Evolutionary conservation across 257 asterid species (phyloP).

Genomic region (Capsicum pubescens): DNA sequence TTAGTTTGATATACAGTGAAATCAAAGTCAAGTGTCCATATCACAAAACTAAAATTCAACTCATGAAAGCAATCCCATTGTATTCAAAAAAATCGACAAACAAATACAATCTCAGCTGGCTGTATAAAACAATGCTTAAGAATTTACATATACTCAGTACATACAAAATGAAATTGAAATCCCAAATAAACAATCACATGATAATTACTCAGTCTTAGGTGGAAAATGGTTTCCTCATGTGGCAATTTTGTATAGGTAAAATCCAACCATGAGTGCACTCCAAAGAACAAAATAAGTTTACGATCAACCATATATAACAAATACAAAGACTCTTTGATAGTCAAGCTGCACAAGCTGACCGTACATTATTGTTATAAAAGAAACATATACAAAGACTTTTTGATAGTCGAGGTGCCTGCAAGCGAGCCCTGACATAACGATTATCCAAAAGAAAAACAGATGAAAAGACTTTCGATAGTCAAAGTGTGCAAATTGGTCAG

Average conservation of each 20-base stretch:
- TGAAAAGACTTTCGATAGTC: too few species aligned
- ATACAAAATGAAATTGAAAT: conserved; percentile 6
- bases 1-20: too few species aligned
- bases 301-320: background rate
- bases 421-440: too few species aligned
- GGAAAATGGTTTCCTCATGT: conserved; percentile 84
- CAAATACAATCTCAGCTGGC: background rate
- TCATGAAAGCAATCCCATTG: background rate
- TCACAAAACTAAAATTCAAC: background rate
- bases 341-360: background rate
- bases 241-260: conserved; percentile 78
- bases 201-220: conserved; percentile 60
- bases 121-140: background rate
- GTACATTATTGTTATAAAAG: too few species aligned
- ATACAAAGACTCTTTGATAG: background rate
- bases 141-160: background rate
- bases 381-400: too few species aligned
- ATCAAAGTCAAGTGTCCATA: too few species aligned
- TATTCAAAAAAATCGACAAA: background rate
- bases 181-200: conserved; percentile 4
- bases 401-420: too few species aligned
- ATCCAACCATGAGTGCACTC: conserved; percentile 75
- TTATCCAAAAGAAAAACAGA: too few species aligned
- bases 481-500: too few species aligned
- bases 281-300: conserved; percentile 30